Percentiles rank a stretch among this genome's conserved stretches.
Evolutionary conservation across 768 basidiomycete species (phyloP).

Genomic region (Serendipita indica): DNA sequence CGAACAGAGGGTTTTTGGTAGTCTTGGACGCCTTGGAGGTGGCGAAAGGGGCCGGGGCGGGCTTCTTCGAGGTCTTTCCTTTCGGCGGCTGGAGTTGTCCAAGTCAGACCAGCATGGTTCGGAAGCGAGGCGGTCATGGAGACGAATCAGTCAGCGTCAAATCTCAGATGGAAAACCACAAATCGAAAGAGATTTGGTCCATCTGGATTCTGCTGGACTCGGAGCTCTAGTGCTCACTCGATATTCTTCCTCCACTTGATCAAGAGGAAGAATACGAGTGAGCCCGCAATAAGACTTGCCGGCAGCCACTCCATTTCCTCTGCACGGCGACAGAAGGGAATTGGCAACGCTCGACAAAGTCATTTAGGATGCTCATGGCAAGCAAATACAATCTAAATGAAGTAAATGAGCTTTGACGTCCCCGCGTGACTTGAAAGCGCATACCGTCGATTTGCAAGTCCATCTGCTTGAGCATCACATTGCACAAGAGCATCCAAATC

Average conservation of each 20-base stretch:
- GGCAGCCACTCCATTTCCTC: neutral
- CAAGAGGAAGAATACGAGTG: no score
- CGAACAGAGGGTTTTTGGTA: constrained; percentile 94
- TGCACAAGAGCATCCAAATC: no score
- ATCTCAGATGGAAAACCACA: constrained; percentile 18
- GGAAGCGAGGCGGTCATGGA: constrained; percentile 49
- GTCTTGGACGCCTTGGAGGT: constrained; percentile 54
- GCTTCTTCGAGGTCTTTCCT: constrained; percentile 63
- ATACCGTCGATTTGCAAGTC: no score
- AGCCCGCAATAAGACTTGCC: neutral
- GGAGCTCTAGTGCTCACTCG: constrained; percentile 37
- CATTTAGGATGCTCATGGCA: no score
- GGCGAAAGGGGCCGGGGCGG: constrained; percentile 70
- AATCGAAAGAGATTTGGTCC: constrained; percentile 15
- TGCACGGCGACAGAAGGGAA: neutral
- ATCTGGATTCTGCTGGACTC: constrained; percentile 28
- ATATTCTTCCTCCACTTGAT: no score
- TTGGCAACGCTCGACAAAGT: no score
- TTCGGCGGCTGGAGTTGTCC: constrained; percentile 38
- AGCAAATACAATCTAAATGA: no score
- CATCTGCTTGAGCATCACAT: no score
- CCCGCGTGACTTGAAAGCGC: no score
- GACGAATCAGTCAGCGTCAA: constrained; percentile 39
- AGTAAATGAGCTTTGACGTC: no score
- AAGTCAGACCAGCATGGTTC: no score